Base-by-base conservation (phyloP, 164 flowering plant species). In the Tetracentron sinense region DNA sequence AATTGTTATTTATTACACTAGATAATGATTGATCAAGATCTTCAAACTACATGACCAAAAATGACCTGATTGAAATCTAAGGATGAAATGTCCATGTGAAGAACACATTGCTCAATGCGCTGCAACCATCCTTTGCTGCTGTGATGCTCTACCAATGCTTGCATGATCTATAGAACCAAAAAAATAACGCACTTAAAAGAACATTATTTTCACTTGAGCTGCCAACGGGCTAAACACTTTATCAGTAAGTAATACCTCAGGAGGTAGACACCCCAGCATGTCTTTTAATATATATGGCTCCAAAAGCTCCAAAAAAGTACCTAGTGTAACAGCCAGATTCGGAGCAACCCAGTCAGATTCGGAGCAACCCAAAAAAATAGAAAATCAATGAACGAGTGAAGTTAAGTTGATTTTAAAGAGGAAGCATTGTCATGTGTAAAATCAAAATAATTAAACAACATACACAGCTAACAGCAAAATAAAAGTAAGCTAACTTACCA, bases 1-100 rank as follows among this genome's bases (percentile, higher is more conserved):
- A 58, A 11, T 42, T 42, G 25, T 11, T 35, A 27, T 54, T 57
- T 33, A 69, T n/a, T 30, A 31, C 21, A 60, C 38, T 27, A 58
- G 15, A 38, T 8, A 20, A n/a, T 8, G 22, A 29, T 22, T 54
- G 23, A 61, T 21, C 31, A 50, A 58, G 31, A 61, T 14, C 30
- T 44, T 14, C 20, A 62, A 59, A 31, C 29, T 16, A 20, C n/a
- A 46, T 35, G 15, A 48, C 17, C 25, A 57, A 30, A 42, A 19
- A 38, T 4, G 19, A 93, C 98, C 96, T 94, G 98, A 77, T 94
- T 89, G 74, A 94, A 94, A 73, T 94, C 98, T 87, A 94, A 76
- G 56, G 98, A 94, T 67, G 93, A 82, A 71, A 94, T 94, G 72
- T 94, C 95, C 97, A 94, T 94, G 78, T 91, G 97, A 69, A 94